phyloP scores from a whole-genome alignment of 331 rosid species.

The Phaseolus coccineus region DNA sequence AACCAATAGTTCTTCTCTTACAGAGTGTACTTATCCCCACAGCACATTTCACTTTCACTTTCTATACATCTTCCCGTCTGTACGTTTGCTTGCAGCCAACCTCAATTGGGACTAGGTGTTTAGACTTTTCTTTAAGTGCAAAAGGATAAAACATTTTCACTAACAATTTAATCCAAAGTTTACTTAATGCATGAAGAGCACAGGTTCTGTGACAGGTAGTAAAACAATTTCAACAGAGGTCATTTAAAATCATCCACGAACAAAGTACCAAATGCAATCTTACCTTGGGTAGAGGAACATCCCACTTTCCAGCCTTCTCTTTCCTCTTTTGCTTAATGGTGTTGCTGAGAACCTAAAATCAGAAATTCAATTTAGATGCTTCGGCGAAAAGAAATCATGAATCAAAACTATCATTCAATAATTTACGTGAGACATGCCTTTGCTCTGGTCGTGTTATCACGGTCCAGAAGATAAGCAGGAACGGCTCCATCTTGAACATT shows the following conservation, averaged over 20 bases:
- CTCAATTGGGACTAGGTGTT: neutral
- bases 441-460: constrained; percentile 82
- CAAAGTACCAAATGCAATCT: neutral
- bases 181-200: neutral
- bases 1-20: neutral
- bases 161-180: neutral
- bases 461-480: constrained; percentile 87
- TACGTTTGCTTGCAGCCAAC: neutral
- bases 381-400: neutral
- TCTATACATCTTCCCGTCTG: neutral
- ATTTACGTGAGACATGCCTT: constrained; percentile 53
- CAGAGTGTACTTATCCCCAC: neutral
- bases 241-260: neutral
- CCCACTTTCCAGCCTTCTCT: constrained; percentile 98
- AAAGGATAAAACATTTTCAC: neutral
- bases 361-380: constrained; percentile 37
- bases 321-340: constrained; percentile 95
- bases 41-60: neutral
- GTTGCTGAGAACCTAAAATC: constrained; percentile 79
- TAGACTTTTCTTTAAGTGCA: neutral
- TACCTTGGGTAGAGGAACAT: constrained; percentile 93
- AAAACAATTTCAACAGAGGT: neutral
- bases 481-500: constrained; percentile 82
- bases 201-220: neutral
- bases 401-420: neutral